Conservation (phyloP, 2,329 filamentous ascomycete species). For the Nothomitra cinnamomea region DNA sequence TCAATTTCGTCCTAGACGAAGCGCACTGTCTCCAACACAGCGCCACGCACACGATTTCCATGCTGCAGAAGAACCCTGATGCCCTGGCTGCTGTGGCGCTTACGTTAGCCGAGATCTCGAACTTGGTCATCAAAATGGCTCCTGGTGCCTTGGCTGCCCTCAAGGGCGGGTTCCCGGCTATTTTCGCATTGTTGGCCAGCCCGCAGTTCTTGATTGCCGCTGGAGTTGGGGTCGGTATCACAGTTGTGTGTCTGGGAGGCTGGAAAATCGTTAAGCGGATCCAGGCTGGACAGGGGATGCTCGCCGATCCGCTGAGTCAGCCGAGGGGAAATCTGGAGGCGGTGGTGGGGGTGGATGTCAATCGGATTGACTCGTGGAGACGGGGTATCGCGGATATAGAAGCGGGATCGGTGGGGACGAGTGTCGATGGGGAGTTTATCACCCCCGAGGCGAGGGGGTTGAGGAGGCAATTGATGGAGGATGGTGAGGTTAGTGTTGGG, state of each 20-base stretch:
- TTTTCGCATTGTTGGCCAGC: slow-evolving; percentile 71
- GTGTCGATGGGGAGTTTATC: slow-evolving; percentile 48
- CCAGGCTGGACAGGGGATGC: slow-evolving; percentile 22
- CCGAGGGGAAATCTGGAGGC: slow-evolving; percentile 14
- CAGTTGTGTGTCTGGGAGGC: slow-evolving; percentile 84
- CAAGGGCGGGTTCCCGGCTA: slow-evolving; percentile 66
- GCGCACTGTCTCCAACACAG: slow-evolving; percentile 78
- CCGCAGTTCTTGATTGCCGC: slow-evolving; percentile 92
- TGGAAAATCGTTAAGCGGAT: slow-evolving; percentile 96
- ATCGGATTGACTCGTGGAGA: slow-evolving; percentile 43
- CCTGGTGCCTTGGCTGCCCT: slow-evolving; percentile 60
- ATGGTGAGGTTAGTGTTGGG: slow-evolving; percentile 11
- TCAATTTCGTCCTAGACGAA: slow-evolving; percentile 68
- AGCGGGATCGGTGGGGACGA: slow-evolving; percentile 36
- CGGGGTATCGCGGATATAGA: slow-evolving; percentile 43
- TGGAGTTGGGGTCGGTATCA: slow-evolving; percentile 79
- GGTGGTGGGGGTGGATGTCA: slow-evolving; percentile 33
- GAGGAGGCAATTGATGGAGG: slow-evolving; percentile 12
- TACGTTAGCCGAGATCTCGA: slow-evolving; percentile 79
- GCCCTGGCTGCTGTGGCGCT: slow-evolving; percentile 87
- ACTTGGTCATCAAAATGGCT: slow-evolving; percentile 65
- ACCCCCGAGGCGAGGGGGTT: slow-evolving; percentile 37
- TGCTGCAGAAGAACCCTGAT: slow-evolving; percentile 68
- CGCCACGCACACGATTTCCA: slow-evolving; percentile 64
- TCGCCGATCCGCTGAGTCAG: slow-evolving; percentile 13